A percentile compares a stretch with the other conserved stretches of the same genome.
Conservation (phyloP, 495 filamentous ascomycete genomes). For the Apodospora peruviana region DNA sequence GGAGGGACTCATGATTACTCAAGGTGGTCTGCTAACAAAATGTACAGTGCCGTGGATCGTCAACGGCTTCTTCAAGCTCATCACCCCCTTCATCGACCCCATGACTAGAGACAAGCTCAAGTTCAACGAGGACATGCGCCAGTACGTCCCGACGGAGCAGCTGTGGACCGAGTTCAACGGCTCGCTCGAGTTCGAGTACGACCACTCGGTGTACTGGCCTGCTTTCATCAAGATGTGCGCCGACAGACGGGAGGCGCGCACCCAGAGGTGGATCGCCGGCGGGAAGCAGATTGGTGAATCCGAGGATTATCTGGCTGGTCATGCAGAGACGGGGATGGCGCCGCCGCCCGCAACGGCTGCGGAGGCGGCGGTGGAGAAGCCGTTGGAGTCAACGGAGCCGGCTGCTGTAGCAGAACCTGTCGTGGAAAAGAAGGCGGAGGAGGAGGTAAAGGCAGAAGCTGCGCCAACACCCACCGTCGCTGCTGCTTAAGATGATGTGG, state of each 20-base stretch:
- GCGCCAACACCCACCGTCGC: neutral
- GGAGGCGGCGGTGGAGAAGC: neutral
- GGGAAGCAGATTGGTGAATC: conserved; percentile 78
- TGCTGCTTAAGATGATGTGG: too few species aligned
- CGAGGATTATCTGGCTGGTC: conserved; percentile 63
- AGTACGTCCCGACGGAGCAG: conserved; percentile 71
- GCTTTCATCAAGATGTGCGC: conserved; percentile 64
- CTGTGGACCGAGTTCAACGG: conserved; percentile 67
- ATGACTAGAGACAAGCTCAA: conserved; percentile 84
- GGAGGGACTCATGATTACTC: neutral
- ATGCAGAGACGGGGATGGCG: conserved; percentile 14
- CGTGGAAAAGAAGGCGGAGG: neutral
- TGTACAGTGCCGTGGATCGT: conserved; percentile 79
- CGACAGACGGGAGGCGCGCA: conserved; percentile 51
- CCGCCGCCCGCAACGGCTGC: neutral
- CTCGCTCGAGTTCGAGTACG: conserved; percentile 74
- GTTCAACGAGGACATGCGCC: conserved; percentile 81
- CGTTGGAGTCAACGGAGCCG: neutral
- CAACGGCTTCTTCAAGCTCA: conserved; percentile 86
- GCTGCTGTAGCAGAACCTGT: neutral
- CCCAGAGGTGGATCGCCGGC: conserved; percentile 66
- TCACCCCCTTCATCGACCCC: conserved; percentile 94
- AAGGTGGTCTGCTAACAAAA: neutral
- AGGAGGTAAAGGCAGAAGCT: neutral
- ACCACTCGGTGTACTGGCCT: conserved; percentile 86